Evolutionary conservation across 2,329 filamentous ascomycete species (phyloP).

Genomic region (Fusarium irregulare): DNA sequence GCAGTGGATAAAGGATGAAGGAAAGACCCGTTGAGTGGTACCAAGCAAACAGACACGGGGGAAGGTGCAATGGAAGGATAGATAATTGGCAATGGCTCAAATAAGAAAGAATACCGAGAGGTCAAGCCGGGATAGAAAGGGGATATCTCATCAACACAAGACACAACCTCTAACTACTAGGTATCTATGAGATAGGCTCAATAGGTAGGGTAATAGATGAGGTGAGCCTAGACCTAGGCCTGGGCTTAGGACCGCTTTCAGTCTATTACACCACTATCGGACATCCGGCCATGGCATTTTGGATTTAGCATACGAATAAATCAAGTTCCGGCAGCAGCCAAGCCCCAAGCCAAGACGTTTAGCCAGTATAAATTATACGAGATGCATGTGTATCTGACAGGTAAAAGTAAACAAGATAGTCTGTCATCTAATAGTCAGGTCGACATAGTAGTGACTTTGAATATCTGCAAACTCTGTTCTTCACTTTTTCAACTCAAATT

Average conservation of each 20-base stretch:
- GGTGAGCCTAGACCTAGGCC: conserved; percentile 8
- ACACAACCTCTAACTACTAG: conserved; percentile 11
- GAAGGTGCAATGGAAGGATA: conserved; percentile 20
- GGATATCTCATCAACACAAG: conserved; percentile 19
- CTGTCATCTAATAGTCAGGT: too few species aligned
- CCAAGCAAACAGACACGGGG: conserved; percentile 18
- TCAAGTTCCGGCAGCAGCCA: conserved; percentile 23
- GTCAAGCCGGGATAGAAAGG: conserved; percentile 22
- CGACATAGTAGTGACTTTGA: not conserved
- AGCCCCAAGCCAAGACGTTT: conserved; percentile 26
- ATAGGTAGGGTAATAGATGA: not conserved
- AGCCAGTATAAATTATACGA: conserved; percentile 6
- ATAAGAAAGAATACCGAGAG: conserved; percentile 33
- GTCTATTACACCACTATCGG: conserved; percentile 37
- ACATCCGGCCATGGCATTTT: conserved; percentile 21
- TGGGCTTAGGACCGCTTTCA: conserved; percentile 12
- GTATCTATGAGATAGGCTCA: not conserved
- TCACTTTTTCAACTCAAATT: not conserved
- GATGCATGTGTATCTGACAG: not conserved
- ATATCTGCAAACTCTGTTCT: not conserved
- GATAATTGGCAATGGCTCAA: conserved; percentile 35
- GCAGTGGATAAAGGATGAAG: conserved; percentile 10
- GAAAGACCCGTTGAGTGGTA: conserved; percentile 1
- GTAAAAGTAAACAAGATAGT: not conserved
- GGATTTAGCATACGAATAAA: conserved; percentile 29